phyloP scores from a whole-genome alignment of 1,139 yeast species.

The Suhomyces bolitotheri region DNA sequence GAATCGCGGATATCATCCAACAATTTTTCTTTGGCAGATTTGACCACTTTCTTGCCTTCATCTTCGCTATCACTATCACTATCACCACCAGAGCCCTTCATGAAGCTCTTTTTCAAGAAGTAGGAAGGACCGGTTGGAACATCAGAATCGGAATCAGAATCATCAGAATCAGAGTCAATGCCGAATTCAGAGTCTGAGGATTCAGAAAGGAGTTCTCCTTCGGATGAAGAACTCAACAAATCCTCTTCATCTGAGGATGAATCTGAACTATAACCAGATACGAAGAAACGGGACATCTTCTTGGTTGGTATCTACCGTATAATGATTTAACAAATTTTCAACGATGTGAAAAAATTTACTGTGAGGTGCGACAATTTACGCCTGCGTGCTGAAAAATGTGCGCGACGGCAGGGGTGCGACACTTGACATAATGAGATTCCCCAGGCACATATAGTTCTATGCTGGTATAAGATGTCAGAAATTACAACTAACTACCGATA shows the following conservation, averaged over 20 bases:
- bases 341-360: constrained; percentile 18
- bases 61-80: constrained; percentile 59
- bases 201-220: constrained; percentile 49
- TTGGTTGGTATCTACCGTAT: constrained; percentile 7
- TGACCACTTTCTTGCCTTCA: constrained; percentile 80
- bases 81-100: constrained; percentile 52
- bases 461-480: too few species aligned
- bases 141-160: constrained; percentile 40
- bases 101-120: constrained; percentile 56
- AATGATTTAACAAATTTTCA: constrained; percentile 18
- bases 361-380: constrained; percentile 11
- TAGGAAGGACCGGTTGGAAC: constrained; percentile 57
- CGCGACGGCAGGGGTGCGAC: constrained; percentile 1
- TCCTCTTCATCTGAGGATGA: constrained; percentile 80
- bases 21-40: constrained; percentile 89
- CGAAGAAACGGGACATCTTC: constrained; percentile 75
- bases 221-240: constrained; percentile 67
- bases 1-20: constrained; percentile 79
- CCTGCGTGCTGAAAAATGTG: constrained; percentile 9
- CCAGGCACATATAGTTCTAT: too few species aligned
- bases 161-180: constrained; percentile 41
- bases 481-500: too few species aligned
- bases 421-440: too few species aligned
- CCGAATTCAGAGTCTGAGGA: constrained; percentile 40
- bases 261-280: constrained; percentile 59